Conservation (phyloP, 306 rosid species). For the Elaeagnus macrophylla region DNA sequence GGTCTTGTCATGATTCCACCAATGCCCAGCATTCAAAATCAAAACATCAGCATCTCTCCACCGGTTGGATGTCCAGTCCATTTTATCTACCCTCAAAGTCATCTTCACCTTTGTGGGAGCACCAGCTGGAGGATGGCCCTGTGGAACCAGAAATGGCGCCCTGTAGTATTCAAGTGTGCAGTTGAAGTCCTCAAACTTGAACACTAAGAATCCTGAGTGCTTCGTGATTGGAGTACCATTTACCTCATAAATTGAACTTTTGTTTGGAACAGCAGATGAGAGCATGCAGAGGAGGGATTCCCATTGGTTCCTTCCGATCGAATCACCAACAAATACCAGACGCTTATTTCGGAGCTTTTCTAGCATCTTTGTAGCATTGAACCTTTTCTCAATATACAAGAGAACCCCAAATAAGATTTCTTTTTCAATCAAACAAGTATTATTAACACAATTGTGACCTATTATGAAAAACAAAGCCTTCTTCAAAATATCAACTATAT, state of each 20-base stretch:
- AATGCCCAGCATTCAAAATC: conserved; percentile 79
- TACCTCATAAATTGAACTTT: conserved; percentile 53
- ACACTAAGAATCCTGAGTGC: conserved; percentile 71
- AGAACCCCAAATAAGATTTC: conserved; percentile 4
- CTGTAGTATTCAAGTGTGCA: conserved; percentile 84
- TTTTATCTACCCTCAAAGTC: conserved; percentile 55
- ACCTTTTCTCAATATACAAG: conserved; percentile 35
- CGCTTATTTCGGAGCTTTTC: conserved; percentile 57
- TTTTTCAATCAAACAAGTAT: neutral
- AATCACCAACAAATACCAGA: conserved; percentile 81
- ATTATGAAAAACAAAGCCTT: too few species aligned
- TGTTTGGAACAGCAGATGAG: conserved; percentile 48
- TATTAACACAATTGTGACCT: too few species aligned
- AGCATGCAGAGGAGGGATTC: conserved; percentile 90
- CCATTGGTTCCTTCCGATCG: conserved; percentile 93
- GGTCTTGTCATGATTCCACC: conserved; percentile 82
- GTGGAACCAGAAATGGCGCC: conserved; percentile 70
- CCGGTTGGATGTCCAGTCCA: conserved; percentile 57
- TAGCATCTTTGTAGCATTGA: conserved; percentile 62
- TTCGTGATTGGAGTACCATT: conserved; percentile 69
- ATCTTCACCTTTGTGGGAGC: conserved; percentile 43
- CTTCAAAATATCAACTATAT: too few species aligned
- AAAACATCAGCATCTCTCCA: conserved; percentile 80
- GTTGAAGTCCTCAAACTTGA: conserved; percentile 70
- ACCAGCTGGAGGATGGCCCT: conserved; percentile 66